Conservation (phyloP, 257 asterid species). For the Plectranthus barbatus region DNA sequence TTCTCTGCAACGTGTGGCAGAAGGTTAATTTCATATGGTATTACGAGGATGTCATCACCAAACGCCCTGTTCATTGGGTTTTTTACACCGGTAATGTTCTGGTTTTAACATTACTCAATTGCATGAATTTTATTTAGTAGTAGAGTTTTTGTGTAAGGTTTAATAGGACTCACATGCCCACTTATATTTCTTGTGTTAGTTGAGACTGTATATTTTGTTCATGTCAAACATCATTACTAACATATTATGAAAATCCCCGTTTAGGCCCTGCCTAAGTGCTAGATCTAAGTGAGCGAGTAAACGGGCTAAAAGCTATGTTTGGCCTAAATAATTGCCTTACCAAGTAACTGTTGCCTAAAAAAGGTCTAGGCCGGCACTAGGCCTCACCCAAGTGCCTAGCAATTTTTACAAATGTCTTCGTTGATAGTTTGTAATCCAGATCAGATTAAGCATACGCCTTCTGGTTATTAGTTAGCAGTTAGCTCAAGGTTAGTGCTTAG, state of each 20-base stretch:
- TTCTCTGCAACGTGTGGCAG: slow-evolving; percentile 70
- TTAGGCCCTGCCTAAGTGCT: too few species aligned
- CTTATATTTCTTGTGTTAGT: not conserved
- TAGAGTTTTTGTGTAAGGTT: not conserved
- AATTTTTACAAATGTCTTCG: too few species aligned
- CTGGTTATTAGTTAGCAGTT: not conserved
- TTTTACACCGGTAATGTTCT: slow-evolving; percentile 45
- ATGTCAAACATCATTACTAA: not conserved
- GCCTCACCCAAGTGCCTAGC: too few species aligned
- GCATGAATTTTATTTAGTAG: not conserved
- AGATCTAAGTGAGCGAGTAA: too few species aligned
- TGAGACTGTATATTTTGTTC: not conserved
- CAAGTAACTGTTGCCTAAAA: too few species aligned
- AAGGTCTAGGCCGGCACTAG: too few species aligned
- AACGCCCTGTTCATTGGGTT: slow-evolving; percentile 68
- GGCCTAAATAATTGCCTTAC: too few species aligned
- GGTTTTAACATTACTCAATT: not conserved
- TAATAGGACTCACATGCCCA: not conserved
- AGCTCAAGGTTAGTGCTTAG: not conserved
- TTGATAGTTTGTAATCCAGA: too few species aligned
- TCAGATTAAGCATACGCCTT: too few species aligned
- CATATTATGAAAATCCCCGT: too few species aligned
- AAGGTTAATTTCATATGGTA: slow-evolving; percentile 61
- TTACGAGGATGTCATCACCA: slow-evolving; percentile 67
- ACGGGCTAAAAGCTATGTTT: too few species aligned